A percentile compares a stretch with the other conserved stretches of the same genome.
Conservation (phyloP, 1,284 basidiomycete genomes). For the Coniferiporia weirii region DNA sequence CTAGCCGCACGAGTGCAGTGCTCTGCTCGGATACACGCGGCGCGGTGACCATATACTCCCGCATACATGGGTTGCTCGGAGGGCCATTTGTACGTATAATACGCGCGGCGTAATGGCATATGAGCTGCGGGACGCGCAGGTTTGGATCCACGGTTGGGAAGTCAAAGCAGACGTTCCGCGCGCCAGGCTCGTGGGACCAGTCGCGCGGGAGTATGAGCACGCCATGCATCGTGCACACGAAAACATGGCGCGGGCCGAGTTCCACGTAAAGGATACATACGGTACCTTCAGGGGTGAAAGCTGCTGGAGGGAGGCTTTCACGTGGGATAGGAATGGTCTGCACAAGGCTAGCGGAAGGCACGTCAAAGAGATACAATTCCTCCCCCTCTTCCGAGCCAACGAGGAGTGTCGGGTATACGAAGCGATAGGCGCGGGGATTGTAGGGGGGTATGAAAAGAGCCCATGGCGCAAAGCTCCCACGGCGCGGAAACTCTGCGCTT, state of each 20-base stretch:
- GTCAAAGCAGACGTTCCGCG: slow-evolving; percentile 3
- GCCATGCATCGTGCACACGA: slow-evolving; percentile 47
- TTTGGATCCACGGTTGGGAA: slow-evolving; percentile 10
- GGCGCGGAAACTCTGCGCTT: slow-evolving; percentile 7
- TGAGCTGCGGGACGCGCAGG: slow-evolving; percentile 9
- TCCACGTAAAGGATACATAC: slow-evolving; percentile 61
- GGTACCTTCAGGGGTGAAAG: neutral
- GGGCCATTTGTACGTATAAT: neutral
- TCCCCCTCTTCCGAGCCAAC: slow-evolving; percentile 33
- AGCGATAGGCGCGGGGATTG: slow-evolving; percentile 52
- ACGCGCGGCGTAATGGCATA: slow-evolving; percentile 9
- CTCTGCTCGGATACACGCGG: slow-evolving; percentile 7
- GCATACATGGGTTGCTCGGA: slow-evolving; percentile 1
- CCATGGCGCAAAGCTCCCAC: slow-evolving; percentile 56
- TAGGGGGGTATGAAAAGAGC: slow-evolving; percentile 45
- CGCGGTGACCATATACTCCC: slow-evolving; percentile 7
- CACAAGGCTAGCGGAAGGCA: slow-evolving; percentile 41
- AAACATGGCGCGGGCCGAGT: slow-evolving; percentile 50
- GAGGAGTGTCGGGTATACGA: slow-evolving; percentile 61
- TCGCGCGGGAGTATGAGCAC: slow-evolving; percentile 51
- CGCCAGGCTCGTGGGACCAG: slow-evolving; percentile 18
- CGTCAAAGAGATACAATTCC: slow-evolving; percentile 54
- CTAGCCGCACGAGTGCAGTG: slow-evolving; percentile 4
- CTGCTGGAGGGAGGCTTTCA: slow-evolving; percentile 17
- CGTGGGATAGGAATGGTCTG: slow-evolving; percentile 35